Conservation (phyloP, 176 grass and related monocot genomes). For the Aegilops sharonensis region DNA sequence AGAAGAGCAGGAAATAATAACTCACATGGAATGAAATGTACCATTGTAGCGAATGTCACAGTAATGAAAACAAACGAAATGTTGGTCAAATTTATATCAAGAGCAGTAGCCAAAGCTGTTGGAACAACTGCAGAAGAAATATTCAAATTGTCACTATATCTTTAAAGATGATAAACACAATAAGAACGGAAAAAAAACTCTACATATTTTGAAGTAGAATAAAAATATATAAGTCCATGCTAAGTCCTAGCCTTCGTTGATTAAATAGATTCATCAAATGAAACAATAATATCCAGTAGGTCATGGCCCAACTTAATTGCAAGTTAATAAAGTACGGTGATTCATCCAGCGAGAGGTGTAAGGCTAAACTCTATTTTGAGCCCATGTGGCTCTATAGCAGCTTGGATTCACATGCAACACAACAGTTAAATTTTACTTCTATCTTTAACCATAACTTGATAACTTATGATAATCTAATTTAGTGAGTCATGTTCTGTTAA, state of each 20-base stretch:
- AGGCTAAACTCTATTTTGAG: constrained; percentile 4
- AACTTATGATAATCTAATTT: background rate
- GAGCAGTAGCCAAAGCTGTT: constrained; percentile 86
- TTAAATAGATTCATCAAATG: background rate
- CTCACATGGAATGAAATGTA: constrained; percentile 42
- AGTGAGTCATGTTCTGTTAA: background rate
- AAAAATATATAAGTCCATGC: background rate
- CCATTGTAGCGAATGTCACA: constrained; percentile 99
- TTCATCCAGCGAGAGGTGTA: background rate
- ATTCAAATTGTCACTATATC: constrained; percentile 22
- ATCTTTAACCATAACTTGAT: background rate
- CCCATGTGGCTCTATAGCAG: background rate
- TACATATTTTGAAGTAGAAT: background rate
- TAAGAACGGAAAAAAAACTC: background rate
- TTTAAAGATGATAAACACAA: background rate
- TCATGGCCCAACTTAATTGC: constrained; percentile 1
- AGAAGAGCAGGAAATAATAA: constrained; percentile 6
- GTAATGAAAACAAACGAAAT: constrained; percentile 95
- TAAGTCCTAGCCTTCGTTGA: background rate
- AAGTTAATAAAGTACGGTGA: background rate
- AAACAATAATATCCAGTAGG: background rate
- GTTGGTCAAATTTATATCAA: constrained; percentile 98
- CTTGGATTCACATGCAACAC: background rate
- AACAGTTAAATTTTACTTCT: background rate
- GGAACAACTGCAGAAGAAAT: constrained; percentile 76